Base-by-base conservation (phyloP, 73 alveolate genomes). In the Tetrahymena elliotti region DNA sequence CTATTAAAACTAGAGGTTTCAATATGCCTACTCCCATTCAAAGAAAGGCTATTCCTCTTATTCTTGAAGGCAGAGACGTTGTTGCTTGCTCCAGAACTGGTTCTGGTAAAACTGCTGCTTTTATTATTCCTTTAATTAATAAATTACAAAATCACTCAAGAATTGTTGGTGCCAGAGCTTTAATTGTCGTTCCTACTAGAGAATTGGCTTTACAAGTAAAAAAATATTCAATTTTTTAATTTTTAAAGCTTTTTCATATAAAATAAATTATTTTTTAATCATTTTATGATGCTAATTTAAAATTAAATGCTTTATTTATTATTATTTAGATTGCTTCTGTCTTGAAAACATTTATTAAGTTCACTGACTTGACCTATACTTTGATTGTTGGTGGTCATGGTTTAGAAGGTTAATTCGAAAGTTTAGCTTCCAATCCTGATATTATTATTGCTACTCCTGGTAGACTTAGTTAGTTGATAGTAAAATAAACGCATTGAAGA, bases 401-500 rank as follows among this genome's bases (percentile, higher is more conserved):
- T 13, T 97, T 99, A 95, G 99, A 99, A 93, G 98, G 97, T 15
- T 98, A 99, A 93, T 99, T 98, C 96, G 99, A 99, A 96, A 96
- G 97, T 83, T 97, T 99, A 4, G 99, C 99, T 5, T 96, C 96
- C 84, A 99, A 98, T 95, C 99, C 99, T 18, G 99, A 99, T 96
- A 98, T 99, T 36, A 98, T 99, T 53, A 98, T 98, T 34, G 99
- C 99, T 24, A 98, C 99, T 0, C 99, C 99, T n/a, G 99, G 99
- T 33, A 97, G 99, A 98, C 98, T 98, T 27, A 96, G 98, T 97
- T 99, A 98, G 96, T 98, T 97, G 95, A 95, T 99, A 41, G 96
- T 97, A 94, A 99, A 98, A 93, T 98, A 98, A 34, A 98, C 99
- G 41, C 52, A 98, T 38, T 97, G 94, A 95, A 68, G 18, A 3